Evolutionary conservation across 164 flowering plant species (phyloP), one percentile per base, ranked within the genome.

Genomic region (Vitis rupestris): DNA sequence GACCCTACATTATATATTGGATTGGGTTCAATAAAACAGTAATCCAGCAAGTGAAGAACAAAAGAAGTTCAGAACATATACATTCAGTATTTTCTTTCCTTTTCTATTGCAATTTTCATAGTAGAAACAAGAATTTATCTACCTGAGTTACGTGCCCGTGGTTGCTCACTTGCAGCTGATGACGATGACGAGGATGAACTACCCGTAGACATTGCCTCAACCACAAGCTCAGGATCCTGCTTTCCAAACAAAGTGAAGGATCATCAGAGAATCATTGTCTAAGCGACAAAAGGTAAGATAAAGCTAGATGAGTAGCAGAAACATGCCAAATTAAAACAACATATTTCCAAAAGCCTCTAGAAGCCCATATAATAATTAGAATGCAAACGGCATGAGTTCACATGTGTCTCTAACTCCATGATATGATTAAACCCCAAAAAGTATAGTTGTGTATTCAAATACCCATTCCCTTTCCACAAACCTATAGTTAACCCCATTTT

Each of bases 201-300:
- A 70, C 79, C 76, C 23, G 82, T 59, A 69, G 91, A 58, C 89
- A 93, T 92, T 60, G 97, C 70, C 78, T 92, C 99, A 64, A 96
- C 97, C 60, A 87, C 82, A 50, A 96, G 82, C 61, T 85, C 92
- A 67, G 97, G 94, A 77, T 93, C 99, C 99, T 96, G 87, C 56
- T 68, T 48, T 69, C 12, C 23, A 44, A 64, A 77, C 9, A 11
- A 7, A 56, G 48, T 12, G 10, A 64, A 48, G 50, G 31, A 77
- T 58, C 19, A 51, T 47, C n/a, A 68, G 58, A 19, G 12, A 27
- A 47, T 13, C 48, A 54, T 57, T 56, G 5, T 3, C 30, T 48
- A 72, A 44, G 1, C 47, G 62, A 56, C 3, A 57, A 23, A 8
- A 55, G 56, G 19, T 48, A 55, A 23, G 61, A 63, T 8, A 19